Base-by-base conservation (phyloP, 768 basidiomycete genomes). In the Podaxis sp. region DNA sequence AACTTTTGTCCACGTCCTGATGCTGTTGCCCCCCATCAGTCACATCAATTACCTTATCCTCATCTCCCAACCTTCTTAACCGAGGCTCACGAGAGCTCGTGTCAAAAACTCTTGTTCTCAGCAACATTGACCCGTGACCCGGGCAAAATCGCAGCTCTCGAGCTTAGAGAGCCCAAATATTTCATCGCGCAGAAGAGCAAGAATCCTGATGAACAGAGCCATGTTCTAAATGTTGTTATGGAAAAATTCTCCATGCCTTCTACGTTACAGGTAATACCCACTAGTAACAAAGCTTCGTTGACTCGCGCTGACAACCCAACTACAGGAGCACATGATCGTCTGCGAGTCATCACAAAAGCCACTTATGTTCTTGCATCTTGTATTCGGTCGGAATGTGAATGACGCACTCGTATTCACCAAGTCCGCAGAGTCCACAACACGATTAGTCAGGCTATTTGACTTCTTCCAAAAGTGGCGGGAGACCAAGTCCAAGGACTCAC, bases 321-420 rank as follows among this genome's bases (percentile, higher is more conserved):
- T 26, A n/a, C 66, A 95, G 90, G 97, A 99, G 77, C 87, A 89
- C 67, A 93, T 95, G 89, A 70, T 95, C 55, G 83, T 96, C 55
- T 89, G 88, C 65, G 84, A 89, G 55, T 76, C 94, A 0, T 80
- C 87, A 0, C 80, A 89, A 66, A 99, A 99, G 73, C 96, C 96
- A 1, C 82, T 99, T 8, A 80, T 93, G 68, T 85, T 99, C 59
- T 90, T 97, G 74, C 82, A 98, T 70, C 88, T 99, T 56, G 80
- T 97, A 2, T 87, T 90, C 69, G 71, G 77, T 7, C 80, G 77
- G 52, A 69, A 78, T 7, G 80, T 95, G 22, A 79, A 74, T 8
- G 90, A 91, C 63, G 91, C 89, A 0, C 80, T 99, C 38, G 88
- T 97, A 33, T 99, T 99, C 77, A 97, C 96, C n/a, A 99, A 98